Evolutionary conservation across 2,329 filamentous ascomycete species (phyloP), one percentile per base, ranked within the genome.

Genomic region (Hypoxylon sp.): DNA sequence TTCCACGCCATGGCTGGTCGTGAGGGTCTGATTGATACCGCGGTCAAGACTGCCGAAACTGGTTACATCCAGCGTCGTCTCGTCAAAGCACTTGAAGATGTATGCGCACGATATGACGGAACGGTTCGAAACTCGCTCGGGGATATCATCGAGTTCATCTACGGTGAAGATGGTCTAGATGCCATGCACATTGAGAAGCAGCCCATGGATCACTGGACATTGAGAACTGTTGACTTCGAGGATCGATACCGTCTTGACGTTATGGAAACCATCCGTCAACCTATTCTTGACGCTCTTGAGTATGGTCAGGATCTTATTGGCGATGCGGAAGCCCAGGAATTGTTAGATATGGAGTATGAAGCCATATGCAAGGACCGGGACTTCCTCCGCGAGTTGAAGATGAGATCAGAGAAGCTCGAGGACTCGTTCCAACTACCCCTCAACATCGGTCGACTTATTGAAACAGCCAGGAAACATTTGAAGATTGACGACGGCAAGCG

Each of bases 1-100:
- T 99, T 99, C 82, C 94, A 99, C 82, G 94, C 94, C 69, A 99
- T 99, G 94, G 94, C 94, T 80, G 94, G 94, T 91, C 87, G 94
- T 78, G 94, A 99, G 76, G 94, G 94, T 96, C 81, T 99, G 46
- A 99, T 99, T 65, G 94, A 99, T 81, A 99, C 94, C 42, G 94
- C 94, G 61, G 95, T 99, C 75, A 99, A 99, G 82, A 99, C 94
- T 60, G 94, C 94, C 13, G 95, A 99, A 74, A 99, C 95, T 50
- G 94, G 94, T 75, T 99, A 99, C 72, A 99, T 99, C 61, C 95
- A 99, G 74, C 90, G 94, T 75, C 91, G 95, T 79, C 82, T 99
- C 34, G 94, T 99, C 67, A 99, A 99, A 75, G 95, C 95, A 7
- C 82, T 99, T 2, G 94, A 99, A 80, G 94, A 99, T 71, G 88